A percentile compares a stretch with the other conserved stretches of the same genome.
These are phyloP conservation scores for Delitschia confertaspora DNA, from an alignment of 495 filamentous ascomycete genomes.

Conservation along the genomic window DNA sequence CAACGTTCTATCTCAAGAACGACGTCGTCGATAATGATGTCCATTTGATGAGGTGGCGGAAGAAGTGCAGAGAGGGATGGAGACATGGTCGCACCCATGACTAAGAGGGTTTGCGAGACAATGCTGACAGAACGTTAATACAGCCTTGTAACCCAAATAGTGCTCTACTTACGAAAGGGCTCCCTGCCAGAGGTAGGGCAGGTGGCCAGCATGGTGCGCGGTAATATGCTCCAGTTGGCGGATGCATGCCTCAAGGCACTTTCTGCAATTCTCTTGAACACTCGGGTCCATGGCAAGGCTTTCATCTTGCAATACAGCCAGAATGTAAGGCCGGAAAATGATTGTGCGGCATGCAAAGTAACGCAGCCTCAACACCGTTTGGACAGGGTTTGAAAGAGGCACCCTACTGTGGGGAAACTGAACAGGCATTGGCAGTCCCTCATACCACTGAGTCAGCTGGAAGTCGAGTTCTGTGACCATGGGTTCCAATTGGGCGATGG, in stretches of 20 bases:
- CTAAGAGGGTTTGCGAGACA: conserved; percentile 66
- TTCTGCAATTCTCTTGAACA: conserved; percentile 67
- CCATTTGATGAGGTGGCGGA: conserved; percentile 52
- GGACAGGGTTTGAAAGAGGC: conserved; percentile 60
- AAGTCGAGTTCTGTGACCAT: conserved; percentile 72
- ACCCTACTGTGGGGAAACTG: conserved; percentile 63
- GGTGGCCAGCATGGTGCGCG: conserved; percentile 72
- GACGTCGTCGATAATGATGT: conserved; percentile 66
- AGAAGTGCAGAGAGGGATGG: conserved; percentile 59
- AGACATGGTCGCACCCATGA: conserved; percentile 82
- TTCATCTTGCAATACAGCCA: conserved; percentile 71
- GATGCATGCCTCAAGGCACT: conserved; percentile 73
- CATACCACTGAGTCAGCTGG: conserved; percentile 78
- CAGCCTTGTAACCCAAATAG: background rate
- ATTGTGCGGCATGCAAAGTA: conserved; percentile 81
- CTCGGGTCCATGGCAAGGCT: conserved; percentile 55
- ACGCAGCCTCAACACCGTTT: conserved; percentile 67
- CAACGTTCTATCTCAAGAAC: conserved; percentile 64
- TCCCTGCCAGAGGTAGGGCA: conserved; percentile 82
- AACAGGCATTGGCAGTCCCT: conserved; percentile 60
- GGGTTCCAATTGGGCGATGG: conserved; percentile 61
- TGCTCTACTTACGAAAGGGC: conserved; percentile 47
- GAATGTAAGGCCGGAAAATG: conserved; percentile 74
- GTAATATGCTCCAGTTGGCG: conserved; percentile 70
- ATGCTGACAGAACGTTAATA: conserved; percentile 35